Conservation (phyloP, 805 yeast species). For the Ascoidea asiatica region DNA sequence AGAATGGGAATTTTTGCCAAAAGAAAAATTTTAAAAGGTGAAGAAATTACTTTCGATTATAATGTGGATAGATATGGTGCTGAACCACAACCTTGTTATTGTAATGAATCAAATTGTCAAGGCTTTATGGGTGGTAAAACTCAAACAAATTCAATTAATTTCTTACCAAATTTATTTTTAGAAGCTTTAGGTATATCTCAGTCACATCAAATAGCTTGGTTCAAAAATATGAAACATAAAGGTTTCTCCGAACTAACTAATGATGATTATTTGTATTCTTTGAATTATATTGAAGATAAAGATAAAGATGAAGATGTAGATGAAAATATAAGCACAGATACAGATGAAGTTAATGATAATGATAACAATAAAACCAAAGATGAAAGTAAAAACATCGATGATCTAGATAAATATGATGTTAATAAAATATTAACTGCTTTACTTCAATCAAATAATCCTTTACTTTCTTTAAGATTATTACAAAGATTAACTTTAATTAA, state of each 20-base stretch:
- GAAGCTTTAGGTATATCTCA: slow-evolving; percentile 74
- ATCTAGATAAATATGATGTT: slow-evolving; percentile 47
- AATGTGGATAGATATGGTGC: slow-evolving; percentile 97
- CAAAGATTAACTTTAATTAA: slow-evolving; percentile 48
- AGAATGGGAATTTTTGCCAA: slow-evolving; percentile 94
- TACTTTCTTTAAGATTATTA: slow-evolving; percentile 52
- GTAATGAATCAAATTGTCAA: slow-evolving; percentile 86
- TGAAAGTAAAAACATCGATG: too few relatives aligned
- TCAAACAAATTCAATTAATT: slow-evolving; percentile 81
- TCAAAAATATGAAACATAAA: slow-evolving; percentile 33
- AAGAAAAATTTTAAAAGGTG: slow-evolving; percentile 57
- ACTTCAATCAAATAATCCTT: slow-evolving; percentile 58
- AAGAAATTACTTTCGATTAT: slow-evolving; percentile 73
- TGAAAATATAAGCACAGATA: too few relatives aligned
- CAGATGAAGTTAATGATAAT: too few relatives aligned
- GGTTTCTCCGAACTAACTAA: slow-evolving; percentile 32
- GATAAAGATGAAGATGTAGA: too few relatives aligned
- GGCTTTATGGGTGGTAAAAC: slow-evolving; percentile 95
- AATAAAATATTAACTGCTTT: slow-evolving; percentile 71
- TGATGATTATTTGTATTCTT: slow-evolving; percentile 50
- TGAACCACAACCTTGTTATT: slow-evolving; percentile 83
- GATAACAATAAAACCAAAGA: too few relatives aligned
- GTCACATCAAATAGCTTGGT: slow-evolving; percentile 58
- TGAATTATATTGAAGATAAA: slow-evolving; percentile 41
- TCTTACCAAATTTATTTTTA: slow-evolving; percentile 70